Base-by-base conservation (phyloP, 305 asterid genomes). In the Ajuga reptans region DNA sequence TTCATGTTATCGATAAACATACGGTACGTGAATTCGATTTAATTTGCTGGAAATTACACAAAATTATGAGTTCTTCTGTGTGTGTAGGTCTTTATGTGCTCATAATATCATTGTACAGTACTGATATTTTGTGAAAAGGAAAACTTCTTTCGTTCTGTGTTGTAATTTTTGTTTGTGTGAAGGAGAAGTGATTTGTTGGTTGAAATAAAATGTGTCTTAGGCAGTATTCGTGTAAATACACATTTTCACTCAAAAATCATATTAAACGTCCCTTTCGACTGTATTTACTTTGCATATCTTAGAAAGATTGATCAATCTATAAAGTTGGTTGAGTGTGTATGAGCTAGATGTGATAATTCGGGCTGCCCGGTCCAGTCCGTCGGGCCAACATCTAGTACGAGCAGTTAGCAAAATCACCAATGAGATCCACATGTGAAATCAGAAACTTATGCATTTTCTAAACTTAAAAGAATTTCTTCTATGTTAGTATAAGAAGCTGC, bases 1-100 rank as follows among this genome's bases (percentile, higher is more conserved):
- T 63, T 63, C 77, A 62, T 63, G 84, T 68, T 43, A 58, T 82
- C 15, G 56, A 73, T 60, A 64, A 66, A 55, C 69, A 77, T 11
- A 69, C 33, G 86, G 96, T 91, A 77, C 42, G 81, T 31, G 10
- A 64, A 41, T 76, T 68, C 8, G 6, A 34, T 21, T 1, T 2
- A 2, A 2, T 17, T 16, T 60, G 51, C 18, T 14, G 4, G 9
- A 39, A 39, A 39, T 39, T 39, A 39, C 11, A 36, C 10, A 9
- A 16, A 14, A 41, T 31, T 72, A 24, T 6, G 37, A 42, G 24
- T 3, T 56, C 34, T 14, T 51, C 0, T 47, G 16, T 45, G 15
- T 17, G 4, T 74, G 33, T 43, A 43, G 34, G 39, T 17, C 31
- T 41, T 39, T 10, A 45, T 66, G 9, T 45, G 31, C 54, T 9